Percentiles rank a stretch among this genome's conserved stretches.
Evolutionary conservation across 2,329 filamentous ascomycete genomes (phyloP).

Genomic region (Orbilia ellipsospora): DNA sequence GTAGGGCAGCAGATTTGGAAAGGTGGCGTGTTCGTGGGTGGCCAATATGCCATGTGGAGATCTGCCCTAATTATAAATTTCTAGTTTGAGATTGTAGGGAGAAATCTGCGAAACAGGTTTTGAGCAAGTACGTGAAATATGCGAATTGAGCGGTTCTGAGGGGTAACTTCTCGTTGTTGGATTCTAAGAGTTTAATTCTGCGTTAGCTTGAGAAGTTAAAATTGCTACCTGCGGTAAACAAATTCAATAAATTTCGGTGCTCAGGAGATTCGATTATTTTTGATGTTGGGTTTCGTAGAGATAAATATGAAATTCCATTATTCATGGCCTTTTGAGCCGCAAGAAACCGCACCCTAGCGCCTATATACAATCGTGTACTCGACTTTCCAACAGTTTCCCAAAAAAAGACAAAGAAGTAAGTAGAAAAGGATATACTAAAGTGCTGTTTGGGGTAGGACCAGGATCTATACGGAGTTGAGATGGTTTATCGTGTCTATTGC

Average conservation of each 20-base stretch:
- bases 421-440: constrained; percentile 23
- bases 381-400: constrained; percentile 28
- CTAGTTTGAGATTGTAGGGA: background rate
- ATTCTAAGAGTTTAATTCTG: constrained; percentile 23
- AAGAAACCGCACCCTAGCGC: constrained; percentile 51
- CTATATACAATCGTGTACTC: constrained; percentile 54
- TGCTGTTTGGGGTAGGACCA: constrained; percentile 12
- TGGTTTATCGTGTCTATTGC: constrained; percentile 48
- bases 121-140: constrained; percentile 20
- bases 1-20: too few relatives aligned
- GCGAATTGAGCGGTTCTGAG: constrained; percentile 33
- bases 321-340: constrained; percentile 29
- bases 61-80: too few relatives aligned
- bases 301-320: constrained; percentile 39
- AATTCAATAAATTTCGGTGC: background rate
- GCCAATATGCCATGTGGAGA: too few relatives aligned
- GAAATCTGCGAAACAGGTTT: background rate
- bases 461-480: constrained; percentile 53
- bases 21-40: too few relatives aligned
- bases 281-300: background rate
- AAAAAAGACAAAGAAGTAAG: constrained; percentile 15
- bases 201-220: constrained; percentile 25
- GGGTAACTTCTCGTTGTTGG: background rate
- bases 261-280: constrained; percentile 2
- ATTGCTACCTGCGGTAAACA: background rate